Base-by-base conservation (phyloP, 176 grass and related monocot genomes). In the Eragrostis curvula region DNA sequence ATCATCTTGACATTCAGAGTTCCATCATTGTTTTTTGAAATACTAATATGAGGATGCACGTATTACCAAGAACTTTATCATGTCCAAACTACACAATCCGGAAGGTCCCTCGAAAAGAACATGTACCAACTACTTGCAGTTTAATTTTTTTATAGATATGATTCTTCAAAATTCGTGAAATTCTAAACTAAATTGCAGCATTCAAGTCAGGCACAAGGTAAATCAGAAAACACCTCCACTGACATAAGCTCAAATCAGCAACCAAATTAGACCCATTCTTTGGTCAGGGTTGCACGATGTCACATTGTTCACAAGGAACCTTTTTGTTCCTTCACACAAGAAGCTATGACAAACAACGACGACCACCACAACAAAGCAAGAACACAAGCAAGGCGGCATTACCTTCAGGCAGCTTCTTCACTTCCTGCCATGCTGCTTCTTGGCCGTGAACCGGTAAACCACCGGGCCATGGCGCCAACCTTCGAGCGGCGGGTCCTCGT, bases 401-500 rank as follows among this genome's bases (percentile, higher is more conserved):
- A 89, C 88, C 83, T 76, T 82, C 11, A 57, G 27, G 72, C 24
- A 56, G 46, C 66, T 66, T 58, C 56, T 56, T 89, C 76, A 79
- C 66, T 77, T 85, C 20, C 74, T 85, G 25, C 15, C 23, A 9
- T 68, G 66, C 13, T 45, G 41, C 64, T 80, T 86, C 82, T 95
- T 98, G 20, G 68, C 84, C 0, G 82, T 93, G 82, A 98, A 90
- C 8, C 83, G 77, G 77, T 93, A 98, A 14, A 87, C 79, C 5
- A 86, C 82, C 21, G 94, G 90, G 24, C 96, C 90, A 20, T 89
- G 81, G 36, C 93, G 90, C 51, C 89, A 89, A 14, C 91, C 93
- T 48, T 90, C 81, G 7, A 91, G 80, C 21, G 93, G 93, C 12
- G 76, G 84, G 63, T 93, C 96, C 65, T 89, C 87, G 55, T 98